Base-by-base conservation (phyloP, 768 basidiomycete species). In the Collybiopsis confluens region DNA sequence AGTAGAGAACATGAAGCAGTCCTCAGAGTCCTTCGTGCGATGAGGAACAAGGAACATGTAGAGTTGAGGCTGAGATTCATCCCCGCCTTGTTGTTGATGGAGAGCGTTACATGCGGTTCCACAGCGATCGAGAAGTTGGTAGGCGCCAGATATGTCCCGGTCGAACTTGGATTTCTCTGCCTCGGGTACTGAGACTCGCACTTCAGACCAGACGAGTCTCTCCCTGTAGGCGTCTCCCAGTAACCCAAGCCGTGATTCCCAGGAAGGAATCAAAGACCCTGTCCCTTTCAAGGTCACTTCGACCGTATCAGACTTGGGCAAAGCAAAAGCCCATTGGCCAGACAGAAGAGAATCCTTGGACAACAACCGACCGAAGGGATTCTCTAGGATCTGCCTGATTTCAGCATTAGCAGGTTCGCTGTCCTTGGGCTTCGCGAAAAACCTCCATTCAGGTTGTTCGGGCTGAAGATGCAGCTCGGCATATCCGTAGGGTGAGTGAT, bases 41-140 rank as follows among this genome's bases (percentile, higher is more conserved):
- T 88, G 85, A 13, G 94, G 92, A 64, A 97, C 92, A 60, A 97
- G 81, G 61, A 97, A 78, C 74, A 91, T 74, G 71, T 85, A 92
- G 10, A 97, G 64, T 0, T 86, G 80, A 0, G 87, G 85, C 26
- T 82, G 68, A 6, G 68, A 63, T 2, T 52, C 59, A n/a, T 83
- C 81, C n/a, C 71, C 74, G 15, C 66, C 46, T 21, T 74, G 64
- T 58, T 80, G 85, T 68, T 81, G 85, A 69, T 96, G 92, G 44
- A 98, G 73, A 20, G 88, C 88, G 23, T 80, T 78, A 64, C 89
- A 92, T 7, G 95, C 92, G 1, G 91, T 92, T 6, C 94, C 93
- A 54, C 95, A 98, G 64, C 86, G 87, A 58, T 90, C 86, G 49
- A 94, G 73, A 45, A 94, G 82, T 23, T 71, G 68, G 64, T 97